Evolutionary conservation across 2,329 filamentous ascomycete species (phyloP).

Genomic region (Diaporthe sp.): DNA sequence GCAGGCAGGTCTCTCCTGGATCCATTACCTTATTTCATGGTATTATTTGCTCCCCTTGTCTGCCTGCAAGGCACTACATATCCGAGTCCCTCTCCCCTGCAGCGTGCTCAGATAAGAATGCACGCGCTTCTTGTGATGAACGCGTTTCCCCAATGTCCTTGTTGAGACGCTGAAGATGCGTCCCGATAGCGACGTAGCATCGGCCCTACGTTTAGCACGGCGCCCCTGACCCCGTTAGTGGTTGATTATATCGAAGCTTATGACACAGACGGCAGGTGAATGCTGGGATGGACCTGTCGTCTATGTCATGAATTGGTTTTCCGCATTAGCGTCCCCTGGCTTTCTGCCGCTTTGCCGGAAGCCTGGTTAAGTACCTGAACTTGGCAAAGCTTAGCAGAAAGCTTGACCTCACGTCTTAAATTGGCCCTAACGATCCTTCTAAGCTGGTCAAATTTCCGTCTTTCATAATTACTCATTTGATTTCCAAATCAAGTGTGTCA

Average conservation of each 20-base stretch:
- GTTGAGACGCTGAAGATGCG: background rate
- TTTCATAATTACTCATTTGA: background rate
- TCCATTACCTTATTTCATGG: background rate
- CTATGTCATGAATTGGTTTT: slow-evolving; percentile 16
- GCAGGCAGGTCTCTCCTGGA: background rate
- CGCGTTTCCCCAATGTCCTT: background rate
- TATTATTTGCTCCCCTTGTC: background rate
- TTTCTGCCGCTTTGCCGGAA: background rate
- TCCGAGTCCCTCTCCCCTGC: background rate
- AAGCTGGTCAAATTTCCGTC: background rate
- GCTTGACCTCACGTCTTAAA: background rate
- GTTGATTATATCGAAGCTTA: background rate
- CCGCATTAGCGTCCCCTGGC: slow-evolving; percentile 6
- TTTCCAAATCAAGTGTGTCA: background rate
- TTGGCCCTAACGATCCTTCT: background rate
- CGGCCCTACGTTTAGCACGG: background rate
- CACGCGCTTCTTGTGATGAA: background rate
- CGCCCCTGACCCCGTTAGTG: background rate
- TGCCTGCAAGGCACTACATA: background rate
- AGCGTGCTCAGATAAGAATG: slow-evolving; percentile 1
- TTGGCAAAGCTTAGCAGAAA: slow-evolving; percentile 16
- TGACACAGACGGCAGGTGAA: slow-evolving; percentile 9
- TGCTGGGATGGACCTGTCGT: background rate
- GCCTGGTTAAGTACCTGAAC: background rate
- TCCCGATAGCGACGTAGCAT: slow-evolving; percentile 10